Evolutionary conservation across 441 rosid species (phyloP), one percentile per base, ranked within the genome.

Genomic region (Aquilaria agallochum): DNA sequence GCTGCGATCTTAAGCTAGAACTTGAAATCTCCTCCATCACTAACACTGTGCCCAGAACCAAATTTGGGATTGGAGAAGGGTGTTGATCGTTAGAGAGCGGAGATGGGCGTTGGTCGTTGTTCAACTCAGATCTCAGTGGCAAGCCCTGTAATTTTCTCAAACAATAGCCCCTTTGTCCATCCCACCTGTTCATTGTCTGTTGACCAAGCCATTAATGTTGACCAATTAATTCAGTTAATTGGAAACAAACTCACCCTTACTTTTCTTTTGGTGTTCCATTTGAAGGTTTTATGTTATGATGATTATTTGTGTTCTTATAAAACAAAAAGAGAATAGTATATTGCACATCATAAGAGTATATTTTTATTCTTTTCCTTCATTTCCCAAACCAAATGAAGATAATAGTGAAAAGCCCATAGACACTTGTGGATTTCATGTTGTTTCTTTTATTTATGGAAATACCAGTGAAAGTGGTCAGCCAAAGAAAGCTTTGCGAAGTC

Each of bases 361-460:
- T 55, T 53, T 13, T 62, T 61, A 50, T 33, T 8, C 50, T 2
- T 57, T 61, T 55, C 53, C 30, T 65, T 55, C 67, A 70, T 11
- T 71, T 70, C 1, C 27, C 27, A 20, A 20, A 20, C 70, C 78
- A 82, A 87, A 76, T 72, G 62, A 72, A 48, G 81, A 77, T 64
- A 62, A 74, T 65, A 83, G 55, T 59, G 68, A 71, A 53, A 85
- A 50, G 72, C 64, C 34, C 61, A 72, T 56, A 51, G 73, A 64
- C 68, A 57, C 45, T 12, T 72, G 69, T 71, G 80, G 83, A 65
- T 89, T 70, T 74, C 74, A 67, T 53, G 79, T 94, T 51, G 92
- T 91, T 57, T 77, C 86, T 12, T 87, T 86, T 70, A 79, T 92
- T 27, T 94, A 94, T 68, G 94, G 94, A 78, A 77, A 77, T 66